phyloP scores from a whole-genome alignment of 768 basidiomycete genomes.

The Suillus ampliporus region DNA sequence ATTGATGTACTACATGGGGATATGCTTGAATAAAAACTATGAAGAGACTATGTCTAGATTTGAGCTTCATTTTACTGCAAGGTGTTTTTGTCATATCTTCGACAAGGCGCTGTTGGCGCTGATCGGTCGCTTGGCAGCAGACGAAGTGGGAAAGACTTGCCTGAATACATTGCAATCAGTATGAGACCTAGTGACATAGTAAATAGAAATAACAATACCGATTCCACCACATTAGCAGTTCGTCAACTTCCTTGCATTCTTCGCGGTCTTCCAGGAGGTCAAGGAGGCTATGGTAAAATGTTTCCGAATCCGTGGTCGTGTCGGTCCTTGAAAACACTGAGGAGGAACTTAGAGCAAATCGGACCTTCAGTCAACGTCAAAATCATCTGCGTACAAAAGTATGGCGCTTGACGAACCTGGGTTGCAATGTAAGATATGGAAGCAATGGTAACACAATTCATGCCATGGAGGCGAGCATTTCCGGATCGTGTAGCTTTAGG shows the following conservation, averaged over 20 bases:
- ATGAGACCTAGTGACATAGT: too few relatives aligned
- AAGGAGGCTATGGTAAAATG: conserved; percentile 19
- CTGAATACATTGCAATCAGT: conserved; percentile 1
- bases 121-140: neutral
- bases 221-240: conserved; percentile 27
- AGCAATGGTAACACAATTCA: conserved; percentile 20
- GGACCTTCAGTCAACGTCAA: conserved; percentile 16
- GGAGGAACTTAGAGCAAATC: conserved; percentile 25
- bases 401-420: conserved; percentile 13
- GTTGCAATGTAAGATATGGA: conserved; percentile 30
- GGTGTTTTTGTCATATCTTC: conserved; percentile 4
- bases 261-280: conserved; percentile 26
- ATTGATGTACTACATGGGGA: neutral
- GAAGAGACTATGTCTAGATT: neutral
- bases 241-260: conserved; percentile 21
- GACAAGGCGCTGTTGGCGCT: conserved; percentile 2
- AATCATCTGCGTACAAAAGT: neutral
- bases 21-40: neutral
- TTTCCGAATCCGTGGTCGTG: conserved; percentile 27
- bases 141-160: conserved; percentile 11
- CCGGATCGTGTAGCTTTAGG: conserved; percentile 31
- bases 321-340: conserved; percentile 26
- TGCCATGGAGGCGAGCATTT: conserved; percentile 25
- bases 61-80: neutral
- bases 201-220: conserved; percentile 7